phyloP scores from a whole-genome alignment of 2,329 filamentous ascomycete species.

The Scedosporium boydii region DNA sequence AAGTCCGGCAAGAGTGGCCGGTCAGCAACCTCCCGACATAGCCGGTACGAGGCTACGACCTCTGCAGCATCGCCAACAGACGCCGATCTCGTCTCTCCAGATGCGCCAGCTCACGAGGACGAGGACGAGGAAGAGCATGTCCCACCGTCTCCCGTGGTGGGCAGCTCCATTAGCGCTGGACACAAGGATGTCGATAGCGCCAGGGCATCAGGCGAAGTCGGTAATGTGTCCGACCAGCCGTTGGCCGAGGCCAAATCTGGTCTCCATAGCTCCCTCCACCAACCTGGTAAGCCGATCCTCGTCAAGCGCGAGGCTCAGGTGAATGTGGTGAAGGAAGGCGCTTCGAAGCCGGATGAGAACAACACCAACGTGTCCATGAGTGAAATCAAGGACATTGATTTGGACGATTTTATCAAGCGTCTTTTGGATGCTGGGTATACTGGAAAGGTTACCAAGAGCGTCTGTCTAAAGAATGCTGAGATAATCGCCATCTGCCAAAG shows the following conservation, averaged over 20 bases:
- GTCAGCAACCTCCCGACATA: constrained; percentile 34
- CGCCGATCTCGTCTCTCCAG: constrained; percentile 2
- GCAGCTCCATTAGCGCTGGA: constrained; percentile 60
- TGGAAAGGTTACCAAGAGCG: constrained; percentile 94
- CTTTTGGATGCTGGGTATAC: constrained; percentile 91
- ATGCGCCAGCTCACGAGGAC: constrained; percentile 17
- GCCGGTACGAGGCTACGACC: constrained; percentile 27
- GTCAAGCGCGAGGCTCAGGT: constrained; percentile 67
- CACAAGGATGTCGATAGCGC: constrained; percentile 73
- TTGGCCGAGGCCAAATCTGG: constrained; percentile 55
- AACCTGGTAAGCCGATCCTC: constrained; percentile 81
- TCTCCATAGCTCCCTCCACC: constrained; percentile 48
- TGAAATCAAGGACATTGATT: constrained; percentile 82
- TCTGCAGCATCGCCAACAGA: background rate
- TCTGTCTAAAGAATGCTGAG: constrained; percentile 95
- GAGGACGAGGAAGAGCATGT: background rate
- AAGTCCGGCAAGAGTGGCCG: constrained; percentile 57
- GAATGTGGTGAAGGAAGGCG: constrained; percentile 46
- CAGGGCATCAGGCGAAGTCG: constrained; percentile 81
- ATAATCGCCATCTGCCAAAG: constrained; percentile 89
- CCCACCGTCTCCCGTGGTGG: constrained; percentile 83
- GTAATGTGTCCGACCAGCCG: constrained; percentile 85
- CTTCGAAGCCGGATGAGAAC: constrained; percentile 29
- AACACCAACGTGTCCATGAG: constrained; percentile 63
- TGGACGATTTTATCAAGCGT: constrained; percentile 95